These are phyloP conservation scores for Eucalyptus marginata DNA, from an alignment of 345 rosid genomes.

Conservation along the genomic window DNA sequence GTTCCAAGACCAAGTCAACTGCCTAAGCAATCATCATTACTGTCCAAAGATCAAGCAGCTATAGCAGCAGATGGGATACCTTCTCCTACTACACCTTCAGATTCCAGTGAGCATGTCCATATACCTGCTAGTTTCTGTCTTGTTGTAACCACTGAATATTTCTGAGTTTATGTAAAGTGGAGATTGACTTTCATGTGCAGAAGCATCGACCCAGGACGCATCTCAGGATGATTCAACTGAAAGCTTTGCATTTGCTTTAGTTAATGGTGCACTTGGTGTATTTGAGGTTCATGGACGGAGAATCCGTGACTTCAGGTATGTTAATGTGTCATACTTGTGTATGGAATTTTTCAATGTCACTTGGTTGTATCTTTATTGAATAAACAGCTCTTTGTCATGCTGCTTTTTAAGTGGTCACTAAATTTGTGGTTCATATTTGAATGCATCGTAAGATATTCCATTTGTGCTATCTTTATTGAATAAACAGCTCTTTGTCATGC, in stretches of 20 bases:
- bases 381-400: neutral
- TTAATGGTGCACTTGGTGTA: conserved; percentile 98
- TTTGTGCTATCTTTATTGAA: neutral
- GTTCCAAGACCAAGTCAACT: conserved; percentile 70
- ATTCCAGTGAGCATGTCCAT: conserved; percentile 48
- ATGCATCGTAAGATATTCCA: neutral
- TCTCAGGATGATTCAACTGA: conserved; percentile 70
- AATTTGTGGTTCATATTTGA: neutral
- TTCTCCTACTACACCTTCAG: conserved; percentile 41
- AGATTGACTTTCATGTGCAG: conserved; percentile 24
- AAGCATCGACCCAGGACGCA: conserved; percentile 32
- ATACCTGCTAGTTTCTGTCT: neutral
- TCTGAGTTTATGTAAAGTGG: neutral
- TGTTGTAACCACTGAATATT: neutral
- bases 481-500: neutral
- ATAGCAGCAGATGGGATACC: conserved; percentile 36
- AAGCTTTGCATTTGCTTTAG: conserved; percentile 95
- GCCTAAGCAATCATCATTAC: conserved; percentile 28
- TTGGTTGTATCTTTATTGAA: neutral
- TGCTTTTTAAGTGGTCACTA: neutral
- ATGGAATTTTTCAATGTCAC: neutral
- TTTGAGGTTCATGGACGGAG: conserved; percentile 96
- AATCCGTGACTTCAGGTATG: conserved; percentile 89
- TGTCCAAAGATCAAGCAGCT: conserved; percentile 16
- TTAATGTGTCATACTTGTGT: neutral